A percentile compares a stretch with the other conserved stretches of the same genome.
Conservation (phyloP, 495 filamentous ascomycete species). For the Aspergillus asperescens region DNA sequence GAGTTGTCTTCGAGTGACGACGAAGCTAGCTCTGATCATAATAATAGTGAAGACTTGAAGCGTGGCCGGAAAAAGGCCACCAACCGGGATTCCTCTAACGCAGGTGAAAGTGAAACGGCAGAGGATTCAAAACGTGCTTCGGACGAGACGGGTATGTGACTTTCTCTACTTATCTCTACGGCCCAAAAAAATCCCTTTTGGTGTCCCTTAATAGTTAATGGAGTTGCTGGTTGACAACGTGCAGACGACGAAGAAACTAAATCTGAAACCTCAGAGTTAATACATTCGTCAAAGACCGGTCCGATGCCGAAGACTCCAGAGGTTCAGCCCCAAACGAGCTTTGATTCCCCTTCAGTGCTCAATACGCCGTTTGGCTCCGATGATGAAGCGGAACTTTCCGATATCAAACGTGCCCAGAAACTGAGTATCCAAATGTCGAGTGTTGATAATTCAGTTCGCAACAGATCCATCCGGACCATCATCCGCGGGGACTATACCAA, state of each 20-base stretch:
- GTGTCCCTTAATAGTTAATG: not conserved
- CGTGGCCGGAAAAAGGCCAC: constrained; percentile 27
- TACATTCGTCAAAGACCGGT: constrained; percentile 19
- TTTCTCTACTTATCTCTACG: not conserved
- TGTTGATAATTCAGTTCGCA: constrained; percentile 66
- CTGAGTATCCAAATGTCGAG: constrained; percentile 73
- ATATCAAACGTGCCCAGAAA: constrained; percentile 80
- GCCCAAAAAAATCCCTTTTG: not conserved
- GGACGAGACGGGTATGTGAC: constrained; percentile 9
- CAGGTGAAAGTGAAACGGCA: constrained; percentile 5
- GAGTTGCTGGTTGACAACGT: not conserved
- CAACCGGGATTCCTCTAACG: constrained; percentile 22
- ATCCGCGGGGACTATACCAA: constrained; percentile 76
- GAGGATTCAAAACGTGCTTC: constrained; percentile 18
- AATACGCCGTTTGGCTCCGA: constrained; percentile 83
- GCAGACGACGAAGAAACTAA: not conserved
- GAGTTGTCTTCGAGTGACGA: constrained; percentile 48
- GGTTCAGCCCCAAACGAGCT: constrained; percentile 78
- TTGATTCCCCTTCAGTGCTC: constrained; percentile 63
- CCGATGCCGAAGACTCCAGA: constrained; percentile 49
- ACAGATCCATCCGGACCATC: constrained; percentile 81
- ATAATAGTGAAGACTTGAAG: constrained; percentile 25
- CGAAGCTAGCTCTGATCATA: constrained; percentile 26
- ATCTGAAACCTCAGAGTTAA: constrained; percentile 5
- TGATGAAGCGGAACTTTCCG: constrained; percentile 73